Conservation (phyloP, 441 rosid species). For the Pelargonium fulgidum region DNA sequence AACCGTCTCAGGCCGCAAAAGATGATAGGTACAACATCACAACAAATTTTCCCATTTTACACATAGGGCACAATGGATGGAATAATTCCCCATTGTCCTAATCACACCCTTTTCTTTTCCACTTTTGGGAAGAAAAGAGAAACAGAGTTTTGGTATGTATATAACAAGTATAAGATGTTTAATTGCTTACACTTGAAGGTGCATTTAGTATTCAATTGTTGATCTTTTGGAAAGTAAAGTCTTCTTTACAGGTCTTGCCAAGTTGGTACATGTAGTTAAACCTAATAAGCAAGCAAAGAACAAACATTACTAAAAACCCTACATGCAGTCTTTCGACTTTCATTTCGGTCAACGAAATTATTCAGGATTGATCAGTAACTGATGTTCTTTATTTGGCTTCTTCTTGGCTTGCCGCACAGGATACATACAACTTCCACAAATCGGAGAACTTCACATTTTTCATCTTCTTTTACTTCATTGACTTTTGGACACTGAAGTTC, state of each 20-base stretch:
- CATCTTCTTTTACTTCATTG: no score
- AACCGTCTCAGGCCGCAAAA: constrained; percentile 70
- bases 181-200: neutral
- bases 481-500: no score
- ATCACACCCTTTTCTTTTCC: neutral
- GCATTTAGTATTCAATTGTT: constrained; percentile 3
- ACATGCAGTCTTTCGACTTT: neutral
- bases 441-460: no score
- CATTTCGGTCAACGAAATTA: no score
- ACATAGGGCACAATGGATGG: neutral
- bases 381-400: no score
- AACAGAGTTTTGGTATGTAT: neutral
- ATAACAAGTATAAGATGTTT: neutral
- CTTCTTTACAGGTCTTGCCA: neutral
- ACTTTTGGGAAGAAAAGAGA: neutral
- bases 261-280: neutral
- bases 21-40: constrained; percentile 20
- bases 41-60: no score
- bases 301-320: neutral
- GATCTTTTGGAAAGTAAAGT: neutral
- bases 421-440: no score
- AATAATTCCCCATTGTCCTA: neutral
- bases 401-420: no score
- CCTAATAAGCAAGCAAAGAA: neutral
- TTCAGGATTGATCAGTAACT: no score